Evolutionary conservation across 441 rosid species (phyloP), one percentile per base, ranked within the genome.

Genomic region (Arabidopsis hybrid): DNA sequence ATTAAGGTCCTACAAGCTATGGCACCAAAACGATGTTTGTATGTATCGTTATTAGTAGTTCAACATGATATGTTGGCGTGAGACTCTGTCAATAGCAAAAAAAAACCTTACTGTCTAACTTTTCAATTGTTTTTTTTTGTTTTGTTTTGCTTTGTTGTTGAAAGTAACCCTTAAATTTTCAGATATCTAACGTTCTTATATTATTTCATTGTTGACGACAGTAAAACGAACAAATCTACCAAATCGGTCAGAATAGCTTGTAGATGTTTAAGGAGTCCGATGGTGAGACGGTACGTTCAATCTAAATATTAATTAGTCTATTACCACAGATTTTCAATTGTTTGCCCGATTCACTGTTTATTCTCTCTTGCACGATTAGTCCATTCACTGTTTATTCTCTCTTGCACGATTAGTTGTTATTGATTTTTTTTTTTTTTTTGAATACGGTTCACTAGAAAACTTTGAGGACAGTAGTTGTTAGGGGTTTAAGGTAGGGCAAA

Each of bases 221-320:
- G 29, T 14, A 57, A 35, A 35, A 5, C 29, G 16, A 58, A 35
- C 11, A 35, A 16, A 35, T 35, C n/a, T 35, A 17, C n/a, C 13
- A 35, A 16, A 8, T 35, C 43, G 8, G 29, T 58, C 4, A 34
- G 26, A 2, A 8, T 9, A 58, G 29, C 21, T 58, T 58, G 45
- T n/a, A 58, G 40, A 36, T 35, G 5, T 16, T 6, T 18, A 4
- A 50, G 31, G 55, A 50, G 26, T 36, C 42, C 12, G 4, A 34
- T 6, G 7, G 13, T 57, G 61, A 34, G 61, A 57, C 61, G 42
- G 26, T 49, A 50, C 12, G 55, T 18, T 50, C 55, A 50, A 17
- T 50, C 8, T 10, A 17, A 50, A 29, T 17, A n/a, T n/a, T n/a
- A n/a, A 17, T 17, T 46, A 14, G 26, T 11, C 29, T 49, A 3